phyloP scores from a whole-genome alignment of 306 rosid species.

The Cucurbita pepo region DNA sequence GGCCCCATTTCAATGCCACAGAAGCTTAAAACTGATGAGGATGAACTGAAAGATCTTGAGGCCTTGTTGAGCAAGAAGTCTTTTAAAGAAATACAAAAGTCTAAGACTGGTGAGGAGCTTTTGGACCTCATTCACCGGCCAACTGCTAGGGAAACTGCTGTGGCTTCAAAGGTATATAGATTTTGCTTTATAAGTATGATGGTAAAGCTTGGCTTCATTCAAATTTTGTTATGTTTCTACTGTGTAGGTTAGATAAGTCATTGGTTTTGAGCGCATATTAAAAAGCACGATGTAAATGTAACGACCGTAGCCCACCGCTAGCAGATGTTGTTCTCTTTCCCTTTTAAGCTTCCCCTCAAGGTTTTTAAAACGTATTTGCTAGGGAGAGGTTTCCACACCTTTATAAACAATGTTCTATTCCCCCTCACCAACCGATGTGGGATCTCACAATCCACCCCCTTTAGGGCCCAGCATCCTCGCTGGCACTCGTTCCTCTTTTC shows the following conservation, averaged over 20 bases:
- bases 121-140: slow-evolving; percentile 92
- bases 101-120: slow-evolving; percentile 90
- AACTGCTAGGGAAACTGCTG: slow-evolving; percentile 86
- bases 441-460: too few relatives aligned
- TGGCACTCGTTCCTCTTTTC: too few relatives aligned
- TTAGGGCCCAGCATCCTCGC: too few relatives aligned
- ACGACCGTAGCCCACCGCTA: too few relatives aligned
- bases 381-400: too few relatives aligned
- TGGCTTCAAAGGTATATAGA: slow-evolving; percentile 71
- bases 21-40: slow-evolving; percentile 51
- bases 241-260: background rate
- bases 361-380: too few relatives aligned
- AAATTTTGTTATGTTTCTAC: background rate
- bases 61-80: slow-evolving; percentile 85
- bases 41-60: slow-evolving; percentile 79
- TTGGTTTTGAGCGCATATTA: background rate
- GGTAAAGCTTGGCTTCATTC: background rate
- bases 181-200: background rate
- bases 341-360: too few relatives aligned
- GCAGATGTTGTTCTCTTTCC: too few relatives aligned
- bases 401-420: too few relatives aligned
- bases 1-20: slow-evolving; percentile 29
- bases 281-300: background rate
- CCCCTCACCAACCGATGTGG: too few relatives aligned
- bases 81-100: slow-evolving; percentile 63